A percentile compares a stretch with the other conserved stretches of the same genome.
These are phyloP conservation scores for Melampsora americana DNA, from an alignment of 1,284 basidiomycete genomes.

Conservation along the genomic window DNA sequence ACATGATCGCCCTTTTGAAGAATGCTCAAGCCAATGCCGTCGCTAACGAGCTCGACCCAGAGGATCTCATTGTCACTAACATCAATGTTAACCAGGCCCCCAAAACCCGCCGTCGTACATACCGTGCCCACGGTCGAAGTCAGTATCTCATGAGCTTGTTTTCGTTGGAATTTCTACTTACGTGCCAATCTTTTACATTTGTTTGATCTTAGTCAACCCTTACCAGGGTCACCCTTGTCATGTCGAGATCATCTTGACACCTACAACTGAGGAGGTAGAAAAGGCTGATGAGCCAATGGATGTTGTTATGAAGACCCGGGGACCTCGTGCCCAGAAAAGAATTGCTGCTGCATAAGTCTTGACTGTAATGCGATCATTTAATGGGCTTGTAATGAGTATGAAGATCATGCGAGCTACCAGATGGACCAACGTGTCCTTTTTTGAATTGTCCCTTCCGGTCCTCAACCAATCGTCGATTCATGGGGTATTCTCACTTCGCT, in stretches of 20 bases:
- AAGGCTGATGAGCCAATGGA: conserved; percentile 35
- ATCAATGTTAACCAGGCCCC: conserved; percentile 98
- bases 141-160: neutral
- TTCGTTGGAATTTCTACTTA: conserved; percentile 64
- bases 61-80: conserved; percentile 91
- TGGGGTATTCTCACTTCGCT: no score
- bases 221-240: conserved; percentile 85
- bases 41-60: conserved; percentile 89
- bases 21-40: conserved; percentile 99
- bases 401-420: neutral
- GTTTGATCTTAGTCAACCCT: conserved; percentile 51
- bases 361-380: neutral
- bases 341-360: conserved; percentile 38
- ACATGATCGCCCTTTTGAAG: conserved; percentile 90
- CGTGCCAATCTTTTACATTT: neutral
- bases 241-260: conserved; percentile 64
- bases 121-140: conserved; percentile 95
- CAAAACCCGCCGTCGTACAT: conserved; percentile 99
- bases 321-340: conserved; percentile 22
- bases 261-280: conserved; percentile 41
- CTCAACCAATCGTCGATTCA: no score
- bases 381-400: conserved; percentile 5
- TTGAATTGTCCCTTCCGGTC: no score
- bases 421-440: neutral
- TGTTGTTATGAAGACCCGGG: conserved; percentile 29